These are phyloP conservation scores for Cryptosporidium meleagridis DNA, from an alignment of 169 alveolate species.

Conservation along the genomic window DNA sequence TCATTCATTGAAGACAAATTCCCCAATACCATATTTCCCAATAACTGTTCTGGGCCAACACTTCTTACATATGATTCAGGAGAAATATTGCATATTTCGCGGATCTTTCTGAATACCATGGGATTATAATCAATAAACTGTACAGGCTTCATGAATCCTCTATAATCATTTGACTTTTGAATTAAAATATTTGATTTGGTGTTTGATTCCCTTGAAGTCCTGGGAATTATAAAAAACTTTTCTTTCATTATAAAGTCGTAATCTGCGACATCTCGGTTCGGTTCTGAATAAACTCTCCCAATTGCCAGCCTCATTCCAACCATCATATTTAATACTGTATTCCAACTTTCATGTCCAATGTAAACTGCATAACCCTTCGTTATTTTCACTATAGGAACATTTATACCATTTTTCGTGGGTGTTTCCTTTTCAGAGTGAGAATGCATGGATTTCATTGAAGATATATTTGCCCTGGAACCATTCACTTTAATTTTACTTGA, in stretches of 20 bases:
- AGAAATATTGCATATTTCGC: constrained; percentile 89
- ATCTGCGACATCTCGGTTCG: constrained; percentile 68
- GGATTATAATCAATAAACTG: constrained; percentile 95
- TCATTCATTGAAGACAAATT: constrained; percentile 93
- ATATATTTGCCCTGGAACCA: not conserved
- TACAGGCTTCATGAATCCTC: constrained; percentile 64
- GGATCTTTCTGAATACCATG: constrained; percentile 92
- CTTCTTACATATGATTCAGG: constrained; percentile 92
- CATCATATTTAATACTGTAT: constrained; percentile 91
- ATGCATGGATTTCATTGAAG: constrained; percentile 45
- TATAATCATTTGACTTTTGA: constrained; percentile 5
- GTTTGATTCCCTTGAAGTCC: not conserved
- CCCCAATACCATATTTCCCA: constrained; percentile 95
- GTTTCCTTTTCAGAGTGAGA: constrained; percentile 41
- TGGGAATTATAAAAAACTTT: constrained; percentile 60
- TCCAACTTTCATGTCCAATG: constrained; percentile 92
- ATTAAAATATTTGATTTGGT: not conserved
- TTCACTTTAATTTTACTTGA: constrained; percentile 35
- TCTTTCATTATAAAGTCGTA: constrained; percentile 70
- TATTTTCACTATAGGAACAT: constrained; percentile 14
- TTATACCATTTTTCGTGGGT: not conserved
- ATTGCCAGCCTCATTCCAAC: constrained; percentile 88
- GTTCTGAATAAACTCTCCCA: constrained; percentile 76
- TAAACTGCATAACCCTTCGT: constrained; percentile 82
- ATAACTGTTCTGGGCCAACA: constrained; percentile 96